These are phyloP conservation scores for Biscutella auriculata DNA, from an alignment of 441 rosid species.

Conservation along the genomic window DNA sequence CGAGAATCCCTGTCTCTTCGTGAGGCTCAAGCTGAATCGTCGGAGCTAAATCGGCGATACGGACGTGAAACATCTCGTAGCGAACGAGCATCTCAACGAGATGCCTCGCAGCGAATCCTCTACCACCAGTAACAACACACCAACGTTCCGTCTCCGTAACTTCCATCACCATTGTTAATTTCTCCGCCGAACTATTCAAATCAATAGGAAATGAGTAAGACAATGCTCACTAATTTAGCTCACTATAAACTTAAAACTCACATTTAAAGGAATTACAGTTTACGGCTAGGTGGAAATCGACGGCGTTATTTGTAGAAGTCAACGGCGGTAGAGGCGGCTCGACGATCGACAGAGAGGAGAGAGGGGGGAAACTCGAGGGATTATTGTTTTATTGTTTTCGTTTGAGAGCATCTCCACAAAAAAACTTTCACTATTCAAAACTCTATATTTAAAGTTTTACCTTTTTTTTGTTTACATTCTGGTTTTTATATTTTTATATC, in stretches of 20 bases:
- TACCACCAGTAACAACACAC: conserved; percentile 23
- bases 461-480: too few relatives aligned
- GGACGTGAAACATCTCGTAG: conserved; percentile 35
- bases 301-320: neutral
- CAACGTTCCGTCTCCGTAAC: conserved; percentile 9
- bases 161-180: conserved; percentile 12
- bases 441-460: too few relatives aligned
- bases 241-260: neutral
- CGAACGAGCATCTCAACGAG: conserved; percentile 69
- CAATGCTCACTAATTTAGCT: neutral
- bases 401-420: too few relatives aligned
- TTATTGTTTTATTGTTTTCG: too few relatives aligned
- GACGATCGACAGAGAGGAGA: neutral
- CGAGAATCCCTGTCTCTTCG: conserved; percentile 58
- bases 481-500: too few relatives aligned
- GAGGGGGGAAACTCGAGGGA: too few relatives aligned
- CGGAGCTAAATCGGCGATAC: conserved; percentile 62
- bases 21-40: conserved; percentile 37
- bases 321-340: neutral
- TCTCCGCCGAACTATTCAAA: conserved; percentile 1
- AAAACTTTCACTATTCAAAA: too few relatives aligned
- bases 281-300: neutral
- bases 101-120: conserved; percentile 38
- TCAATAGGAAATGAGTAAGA: neutral
- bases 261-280: neutral